Evolutionary conservation across 768 basidiomycete species (phyloP).

Genomic region (Rhodosporidiobolus sp.): DNA sequence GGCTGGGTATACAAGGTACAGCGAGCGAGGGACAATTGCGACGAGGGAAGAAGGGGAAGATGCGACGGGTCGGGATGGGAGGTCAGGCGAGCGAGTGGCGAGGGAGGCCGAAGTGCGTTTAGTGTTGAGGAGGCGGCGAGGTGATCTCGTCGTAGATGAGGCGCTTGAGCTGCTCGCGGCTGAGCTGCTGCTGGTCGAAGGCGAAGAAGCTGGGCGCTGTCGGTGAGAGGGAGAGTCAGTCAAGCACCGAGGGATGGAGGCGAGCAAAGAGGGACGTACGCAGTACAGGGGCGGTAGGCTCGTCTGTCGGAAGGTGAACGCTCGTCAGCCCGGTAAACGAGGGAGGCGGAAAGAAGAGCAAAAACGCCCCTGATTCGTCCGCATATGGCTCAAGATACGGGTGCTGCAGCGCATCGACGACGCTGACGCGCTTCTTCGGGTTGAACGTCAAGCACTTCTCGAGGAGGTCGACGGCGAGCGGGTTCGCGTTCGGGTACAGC

Average conservation of each 20-base stretch:
- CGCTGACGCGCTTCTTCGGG: slow-evolving; percentile 92
- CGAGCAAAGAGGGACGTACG: slow-evolving; percentile 50
- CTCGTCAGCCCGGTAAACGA: slow-evolving; percentile 14
- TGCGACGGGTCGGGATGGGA: background rate
- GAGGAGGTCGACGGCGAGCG: slow-evolving; percentile 69
- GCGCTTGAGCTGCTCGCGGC: slow-evolving; percentile 83
- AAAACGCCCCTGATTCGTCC: background rate
- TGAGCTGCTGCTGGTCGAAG: slow-evolving; percentile 95
- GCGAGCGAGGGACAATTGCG: background rate
- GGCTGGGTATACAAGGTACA: no score
- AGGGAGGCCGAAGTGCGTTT: background rate
- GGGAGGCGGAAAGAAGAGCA: slow-evolving; percentile 4
- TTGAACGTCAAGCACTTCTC: slow-evolving; percentile 85
- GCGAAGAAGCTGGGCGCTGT: slow-evolving; percentile 82
- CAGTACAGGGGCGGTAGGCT: slow-evolving; percentile 91
- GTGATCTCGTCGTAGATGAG: slow-evolving; percentile 45
- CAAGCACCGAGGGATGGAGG: background rate
- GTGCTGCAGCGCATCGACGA: slow-evolving; percentile 89
- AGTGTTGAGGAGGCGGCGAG: slow-evolving; percentile 31
- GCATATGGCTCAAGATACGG: slow-evolving; percentile 45
- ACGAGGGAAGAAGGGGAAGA: background rate
- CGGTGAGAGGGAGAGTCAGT: background rate
- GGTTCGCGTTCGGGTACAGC: slow-evolving; percentile 64
- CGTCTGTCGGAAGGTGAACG: slow-evolving; percentile 90
- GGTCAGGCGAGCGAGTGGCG: background rate